phyloP scores from a whole-genome alignment of 306 rosid genomes.

The Fragaria vesca region DNA sequence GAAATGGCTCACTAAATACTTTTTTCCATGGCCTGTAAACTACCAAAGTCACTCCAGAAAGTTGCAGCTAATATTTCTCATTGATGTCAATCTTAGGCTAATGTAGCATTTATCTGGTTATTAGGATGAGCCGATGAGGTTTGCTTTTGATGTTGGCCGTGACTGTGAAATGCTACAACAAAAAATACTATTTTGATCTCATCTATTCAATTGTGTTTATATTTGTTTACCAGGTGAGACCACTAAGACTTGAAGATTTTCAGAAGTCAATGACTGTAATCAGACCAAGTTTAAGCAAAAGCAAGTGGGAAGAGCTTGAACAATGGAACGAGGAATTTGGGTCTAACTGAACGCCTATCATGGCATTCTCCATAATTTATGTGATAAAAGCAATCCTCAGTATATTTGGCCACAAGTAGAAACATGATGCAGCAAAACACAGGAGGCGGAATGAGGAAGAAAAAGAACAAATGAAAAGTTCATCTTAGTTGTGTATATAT shows the following conservation, averaged over 20 bases:
- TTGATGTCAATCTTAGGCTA: not conserved
- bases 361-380: not conserved
- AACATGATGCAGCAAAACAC: not conserved
- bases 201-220: conserved; percentile 3
- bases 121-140: not conserved
- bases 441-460: not conserved
- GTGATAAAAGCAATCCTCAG: not conserved
- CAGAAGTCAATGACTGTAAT: conserved; percentile 72
- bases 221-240: conserved; percentile 53
- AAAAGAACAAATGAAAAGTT: not conserved
- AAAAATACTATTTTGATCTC: not conserved
- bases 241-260: conserved; percentile 74
- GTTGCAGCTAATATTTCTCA: not conserved
- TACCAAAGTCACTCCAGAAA: not conserved
- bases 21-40: not conserved
- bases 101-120: not conserved
- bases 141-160: not conserved
- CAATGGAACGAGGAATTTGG: conserved; percentile 89
- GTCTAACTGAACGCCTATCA: conserved; percentile 54
- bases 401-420: not conserved
- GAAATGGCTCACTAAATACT: not conserved
- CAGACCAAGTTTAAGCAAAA: conserved; percentile 89
- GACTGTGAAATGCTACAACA: not conserved
- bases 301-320: conserved; percentile 93
- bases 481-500: not conserved